Evolutionary conservation across 306 rosid genomes (phyloP), one percentile per base, ranked within the genome.

Genomic region (Medicago lupulina): DNA sequence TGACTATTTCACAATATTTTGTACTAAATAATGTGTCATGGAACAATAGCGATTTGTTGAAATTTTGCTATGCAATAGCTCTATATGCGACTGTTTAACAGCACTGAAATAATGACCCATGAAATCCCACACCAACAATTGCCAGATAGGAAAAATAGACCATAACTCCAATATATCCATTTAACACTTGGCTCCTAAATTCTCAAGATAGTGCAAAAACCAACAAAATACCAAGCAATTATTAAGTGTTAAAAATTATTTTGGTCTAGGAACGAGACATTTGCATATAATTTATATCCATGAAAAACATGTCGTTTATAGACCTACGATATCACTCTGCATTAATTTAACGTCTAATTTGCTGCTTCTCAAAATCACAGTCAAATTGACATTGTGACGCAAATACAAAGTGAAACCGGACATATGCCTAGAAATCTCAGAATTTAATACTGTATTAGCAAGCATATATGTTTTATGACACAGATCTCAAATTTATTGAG

Each of bases 401-500:
- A 18, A 18, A 19, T 19, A 17, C 61, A 55, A 9, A 19, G 15
- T 55, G 6, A 3, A 54, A 54, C 28, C 14, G 9, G 9, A 4
- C 14, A 55, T 19, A 9, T 55, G 34, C 16, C 1, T 9, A 68
- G 28, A 43, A 66, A 28, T 11, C 67, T 8, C 36, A 31, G 0
- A 76, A 25, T 8, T 34, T 34, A 74, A 59, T 39, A 50, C 34
- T 43, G 51, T 67, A 50, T 51, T 16, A 36, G 40, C 64, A 62
- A 13, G 28, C 51, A 63, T 15, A 9, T 41, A 51, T 25, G n/a
- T 18, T 40, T 14, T 31, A 38, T n/a, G 9, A 12, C 36, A 51
- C 28, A 78, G 39, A 70, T 77, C 68, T 17, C 67, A 79, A 16
- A 67, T 36, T 65, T 25, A 55, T 13, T 16, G 49, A 19, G 38